Percentiles rank a stretch among this genome's conserved stretches.
These are phyloP conservation scores for Ceratocystis lukuohia DNA, from an alignment of 2,329 filamentous ascomycete genomes.

Conservation along the genomic window DNA sequence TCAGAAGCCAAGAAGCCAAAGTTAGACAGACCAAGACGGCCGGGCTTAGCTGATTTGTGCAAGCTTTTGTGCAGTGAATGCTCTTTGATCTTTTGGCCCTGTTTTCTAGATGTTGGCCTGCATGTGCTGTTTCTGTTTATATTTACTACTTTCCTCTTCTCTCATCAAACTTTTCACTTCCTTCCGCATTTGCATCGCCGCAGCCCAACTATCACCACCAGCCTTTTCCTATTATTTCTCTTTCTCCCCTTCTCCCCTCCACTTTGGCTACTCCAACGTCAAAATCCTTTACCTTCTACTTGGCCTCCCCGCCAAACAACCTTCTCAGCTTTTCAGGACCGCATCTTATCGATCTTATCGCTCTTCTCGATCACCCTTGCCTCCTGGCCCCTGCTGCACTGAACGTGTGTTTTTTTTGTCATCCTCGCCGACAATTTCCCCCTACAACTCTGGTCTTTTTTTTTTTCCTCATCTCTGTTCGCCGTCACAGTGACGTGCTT, in stretches of 20 bases:
- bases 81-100: not conserved
- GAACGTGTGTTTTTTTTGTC: not conserved
- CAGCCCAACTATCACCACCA: not conserved
- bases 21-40: not conserved
- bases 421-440: not conserved
- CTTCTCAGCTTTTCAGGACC: not conserved
- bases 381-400: not conserved
- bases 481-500: conserved; percentile 17
- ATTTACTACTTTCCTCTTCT: not conserved
- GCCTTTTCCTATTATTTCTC: not conserved
- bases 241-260: not conserved
- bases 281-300: not conserved
- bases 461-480: conserved; percentile 8
- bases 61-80: not conserved
- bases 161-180: not conserved
- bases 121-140: not conserved
- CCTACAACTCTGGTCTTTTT: conserved; percentile 1
- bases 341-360: conserved; percentile 6
- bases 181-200: not conserved
- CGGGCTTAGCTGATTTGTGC: not conserved
- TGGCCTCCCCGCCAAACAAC: not conserved
- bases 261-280: not conserved
- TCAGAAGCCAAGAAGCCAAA: not conserved
- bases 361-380: not conserved
- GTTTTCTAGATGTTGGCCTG: not conserved